phyloP scores from a whole-genome alignment of 2,329 filamentous ascomycete species.

The Fusarium poae region DNA sequence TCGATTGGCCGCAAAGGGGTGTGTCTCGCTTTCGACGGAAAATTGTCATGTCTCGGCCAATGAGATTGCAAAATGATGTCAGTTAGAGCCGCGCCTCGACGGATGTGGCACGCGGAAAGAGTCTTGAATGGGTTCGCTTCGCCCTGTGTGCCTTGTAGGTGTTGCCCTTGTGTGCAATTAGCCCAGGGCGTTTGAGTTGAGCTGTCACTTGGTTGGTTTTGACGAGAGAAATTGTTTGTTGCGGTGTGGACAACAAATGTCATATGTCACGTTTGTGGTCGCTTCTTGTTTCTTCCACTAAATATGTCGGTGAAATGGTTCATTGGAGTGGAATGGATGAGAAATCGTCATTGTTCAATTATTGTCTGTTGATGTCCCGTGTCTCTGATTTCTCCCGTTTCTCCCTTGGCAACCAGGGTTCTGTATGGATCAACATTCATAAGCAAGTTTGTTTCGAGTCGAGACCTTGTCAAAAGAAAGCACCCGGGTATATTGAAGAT shows the following conservation, averaged over 20 bases:
- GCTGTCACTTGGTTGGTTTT: slow-evolving; percentile 9
- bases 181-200: neutral
- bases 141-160: neutral
- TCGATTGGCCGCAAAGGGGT: slow-evolving; percentile 9
- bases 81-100: slow-evolving; percentile 21
- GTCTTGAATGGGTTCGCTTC: slow-evolving; percentile 30
- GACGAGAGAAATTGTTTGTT: neutral
- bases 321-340: slow-evolving; percentile 26
- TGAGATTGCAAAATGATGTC: slow-evolving; percentile 11
- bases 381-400: slow-evolving; percentile 11
- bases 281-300: slow-evolving; percentile 3
- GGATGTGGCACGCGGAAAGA: slow-evolving; percentile 21
- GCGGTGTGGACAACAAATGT: slow-evolving; percentile 18
- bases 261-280: slow-evolving; percentile 1
- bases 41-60: slow-evolving; percentile 24
- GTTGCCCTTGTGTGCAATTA: slow-evolving; percentile 4
- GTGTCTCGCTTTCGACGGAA: slow-evolving; percentile 5
- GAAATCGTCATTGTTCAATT: neutral
- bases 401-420: neutral
- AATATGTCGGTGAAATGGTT: neutral
- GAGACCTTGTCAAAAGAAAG: slow-evolving; percentile 5
- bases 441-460: slow-evolving; percentile 4
- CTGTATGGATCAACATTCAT: neutral
- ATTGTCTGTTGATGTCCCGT: neutral
- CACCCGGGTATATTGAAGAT: no score